A percentile compares a stretch with the other conserved stretches of the same genome.
phyloP scores from a whole-genome alignment of 441 rosid species.

The Isatis lusitanica region DNA sequence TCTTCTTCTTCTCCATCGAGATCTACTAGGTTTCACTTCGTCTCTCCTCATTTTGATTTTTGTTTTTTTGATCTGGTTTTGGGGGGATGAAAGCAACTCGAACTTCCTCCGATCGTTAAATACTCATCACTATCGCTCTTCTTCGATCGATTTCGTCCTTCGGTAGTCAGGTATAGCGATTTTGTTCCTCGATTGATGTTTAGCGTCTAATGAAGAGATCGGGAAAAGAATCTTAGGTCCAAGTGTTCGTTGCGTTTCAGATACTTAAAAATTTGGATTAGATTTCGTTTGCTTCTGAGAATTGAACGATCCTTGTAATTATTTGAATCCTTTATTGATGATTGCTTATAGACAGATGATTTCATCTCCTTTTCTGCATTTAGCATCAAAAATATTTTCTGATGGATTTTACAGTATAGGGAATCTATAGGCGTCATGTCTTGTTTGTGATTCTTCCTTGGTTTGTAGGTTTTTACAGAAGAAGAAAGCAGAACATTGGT shows the following conservation, averaged over 20 bases:
- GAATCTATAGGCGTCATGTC: background rate
- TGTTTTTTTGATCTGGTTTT: background rate
- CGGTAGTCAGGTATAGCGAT: constrained; percentile 45
- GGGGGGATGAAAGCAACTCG: constrained; percentile 43
- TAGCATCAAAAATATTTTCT: background rate
- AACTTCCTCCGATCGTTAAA: constrained; percentile 62
- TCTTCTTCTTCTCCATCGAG: background rate
- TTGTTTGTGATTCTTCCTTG: background rate
- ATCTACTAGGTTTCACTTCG: background rate
- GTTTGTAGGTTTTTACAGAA: constrained; percentile 40
- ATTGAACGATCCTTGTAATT: background rate
- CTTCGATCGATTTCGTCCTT: constrained; percentile 57
- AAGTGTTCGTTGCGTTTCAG: background rate
- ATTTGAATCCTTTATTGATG: background rate
- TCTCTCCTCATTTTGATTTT: constrained; percentile 10
- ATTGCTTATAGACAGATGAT: background rate
- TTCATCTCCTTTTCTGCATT: background rate
- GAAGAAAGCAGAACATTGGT: constrained; percentile 51
- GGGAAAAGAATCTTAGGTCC: background rate
- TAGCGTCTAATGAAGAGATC: background rate
- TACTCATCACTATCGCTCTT: constrained; percentile 72
- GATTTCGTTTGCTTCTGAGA: too few species aligned
- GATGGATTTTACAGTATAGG: too few species aligned
- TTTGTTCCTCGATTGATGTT: background rate
- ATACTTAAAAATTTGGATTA: background rate